Evolutionary conservation across 345 rosid genomes (phyloP).

Genomic region (Moricandia arvensis): DNA sequence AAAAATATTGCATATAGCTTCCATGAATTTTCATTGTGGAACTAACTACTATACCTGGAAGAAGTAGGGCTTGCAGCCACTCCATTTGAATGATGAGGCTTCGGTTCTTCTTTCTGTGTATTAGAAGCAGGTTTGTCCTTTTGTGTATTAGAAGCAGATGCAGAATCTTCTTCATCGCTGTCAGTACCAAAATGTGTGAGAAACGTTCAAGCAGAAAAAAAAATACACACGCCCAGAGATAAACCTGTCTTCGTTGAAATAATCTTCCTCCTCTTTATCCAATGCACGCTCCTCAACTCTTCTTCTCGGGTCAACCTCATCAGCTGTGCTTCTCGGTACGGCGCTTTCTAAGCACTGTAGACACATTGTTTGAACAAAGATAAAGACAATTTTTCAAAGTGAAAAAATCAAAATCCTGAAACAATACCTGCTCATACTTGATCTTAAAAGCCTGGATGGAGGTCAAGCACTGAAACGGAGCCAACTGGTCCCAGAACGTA

Average conservation of each 20-base stretch:
- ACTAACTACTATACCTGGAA: slow-evolving; percentile 53
- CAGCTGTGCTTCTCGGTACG: slow-evolving; percentile 52
- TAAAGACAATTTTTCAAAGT: neutral
- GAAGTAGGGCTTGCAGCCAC: slow-evolving; percentile 53
- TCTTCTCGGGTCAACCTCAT: slow-evolving; percentile 58
- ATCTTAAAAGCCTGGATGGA: slow-evolving; percentile 77
- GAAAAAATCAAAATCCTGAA: neutral
- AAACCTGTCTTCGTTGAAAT: slow-evolving; percentile 95
- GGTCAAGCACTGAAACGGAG: slow-evolving; percentile 64
- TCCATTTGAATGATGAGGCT: slow-evolving; percentile 70
- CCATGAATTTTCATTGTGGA: neutral
- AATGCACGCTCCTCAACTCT: slow-evolving; percentile 82
- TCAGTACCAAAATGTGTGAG: slow-evolving; percentile 24
- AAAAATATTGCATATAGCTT: neutral
- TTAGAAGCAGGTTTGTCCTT: slow-evolving; percentile 56
- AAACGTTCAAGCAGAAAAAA: neutral
- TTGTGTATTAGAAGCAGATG: slow-evolving; percentile 63
- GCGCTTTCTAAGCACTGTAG: slow-evolving; percentile 78
- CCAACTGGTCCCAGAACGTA: slow-evolving; percentile 83
- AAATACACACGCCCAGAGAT: neutral
- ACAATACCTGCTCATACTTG: slow-evolving; percentile 87
- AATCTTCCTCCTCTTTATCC: slow-evolving; percentile 98
- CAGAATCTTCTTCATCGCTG: slow-evolving; percentile 96
- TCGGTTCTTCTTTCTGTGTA: slow-evolving; percentile 43
- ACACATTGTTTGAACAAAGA: slow-evolving; percentile 17